These are phyloP conservation scores for Raphanus hybrid DNA, from an alignment of 441 rosid genomes.

Conservation along the genomic window DNA sequence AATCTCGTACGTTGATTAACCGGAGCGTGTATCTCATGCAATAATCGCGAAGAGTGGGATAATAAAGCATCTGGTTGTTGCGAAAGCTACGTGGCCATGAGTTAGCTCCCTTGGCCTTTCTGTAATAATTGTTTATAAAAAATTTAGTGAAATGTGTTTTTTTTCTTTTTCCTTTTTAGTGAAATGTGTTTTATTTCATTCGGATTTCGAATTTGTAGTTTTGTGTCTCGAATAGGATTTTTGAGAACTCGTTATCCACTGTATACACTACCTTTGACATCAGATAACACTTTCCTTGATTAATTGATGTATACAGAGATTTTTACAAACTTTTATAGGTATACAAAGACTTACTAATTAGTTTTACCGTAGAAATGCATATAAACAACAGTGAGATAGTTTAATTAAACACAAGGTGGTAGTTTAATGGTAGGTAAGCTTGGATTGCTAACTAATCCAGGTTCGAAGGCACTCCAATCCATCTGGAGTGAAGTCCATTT, in stretches of 20 bases:
- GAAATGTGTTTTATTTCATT: background rate
- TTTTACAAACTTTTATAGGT: background rate
- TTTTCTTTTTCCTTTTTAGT: background rate
- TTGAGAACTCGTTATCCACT: background rate
- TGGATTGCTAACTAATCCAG: too few relatives aligned
- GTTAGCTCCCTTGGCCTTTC: background rate
- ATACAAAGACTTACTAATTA: background rate
- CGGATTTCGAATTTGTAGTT: background rate
- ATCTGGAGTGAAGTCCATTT: too few relatives aligned
- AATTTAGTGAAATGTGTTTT: background rate
- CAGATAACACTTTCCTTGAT: background rate
- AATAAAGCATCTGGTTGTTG: constrained; percentile 31
- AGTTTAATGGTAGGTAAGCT: too few relatives aligned
- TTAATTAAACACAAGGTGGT: too few relatives aligned
- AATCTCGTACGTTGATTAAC: constrained; percentile 17
- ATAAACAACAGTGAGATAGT: background rate
- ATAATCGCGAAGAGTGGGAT: background rate
- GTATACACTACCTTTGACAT: background rate
- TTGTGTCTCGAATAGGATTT: background rate
- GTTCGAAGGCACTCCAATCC: too few relatives aligned
- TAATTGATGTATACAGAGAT: background rate
- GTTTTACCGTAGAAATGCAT: background rate
- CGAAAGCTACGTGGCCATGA: constrained; percentile 23
- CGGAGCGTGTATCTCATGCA: constrained; percentile 6
- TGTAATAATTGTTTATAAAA: background rate